Conservation (phyloP, 2,329 filamentous ascomycete species). For the Microthyrium microscopicum region DNA sequence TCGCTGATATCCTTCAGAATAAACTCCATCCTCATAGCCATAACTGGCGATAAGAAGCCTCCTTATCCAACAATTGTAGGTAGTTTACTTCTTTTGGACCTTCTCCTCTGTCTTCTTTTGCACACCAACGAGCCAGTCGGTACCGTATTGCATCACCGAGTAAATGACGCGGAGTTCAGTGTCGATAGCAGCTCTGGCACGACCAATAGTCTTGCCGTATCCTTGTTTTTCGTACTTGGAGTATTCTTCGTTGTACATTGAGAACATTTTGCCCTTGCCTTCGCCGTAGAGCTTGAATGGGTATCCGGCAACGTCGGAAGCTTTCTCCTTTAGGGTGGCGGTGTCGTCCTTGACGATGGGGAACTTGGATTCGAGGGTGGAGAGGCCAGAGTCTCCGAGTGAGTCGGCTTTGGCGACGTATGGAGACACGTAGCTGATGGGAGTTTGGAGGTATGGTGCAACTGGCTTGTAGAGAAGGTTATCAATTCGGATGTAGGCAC, state of each 20-base stretch:
- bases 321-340: slow-evolving; percentile 20
- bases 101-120: too few species aligned
- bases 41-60: too few species aligned
- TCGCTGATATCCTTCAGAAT: too few species aligned
- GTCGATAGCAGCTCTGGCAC: slow-evolving; percentile 20
- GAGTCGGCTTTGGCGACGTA: slow-evolving; percentile 70
- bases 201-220: slow-evolving; percentile 18
- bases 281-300: slow-evolving; percentile 15
- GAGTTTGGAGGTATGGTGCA: slow-evolving; percentile 59
- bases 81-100: too few species aligned
- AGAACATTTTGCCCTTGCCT: slow-evolving; percentile 19
- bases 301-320: slow-evolving; percentile 14
- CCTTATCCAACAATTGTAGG: too few species aligned
- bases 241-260: slow-evolving; percentile 23
- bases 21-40: too few species aligned
- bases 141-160: too few species aligned
- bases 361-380: slow-evolving; percentile 20
- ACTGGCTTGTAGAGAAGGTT: slow-evolving; percentile 52
- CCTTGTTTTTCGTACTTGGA: slow-evolving; percentile 19
- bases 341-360: slow-evolving; percentile 34
- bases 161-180: slow-evolving; percentile 18
- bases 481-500: slow-evolving; percentile 57
- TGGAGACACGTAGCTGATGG: slow-evolving; percentile 67
- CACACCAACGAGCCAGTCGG: too few species aligned
- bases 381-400: slow-evolving; percentile 21